A percentile compares a stretch with the other conserved stretches of the same genome.
Evolutionary conservation across 768 basidiomycete species (phyloP).

Genomic region (Naganishia vishniacii): DNA sequence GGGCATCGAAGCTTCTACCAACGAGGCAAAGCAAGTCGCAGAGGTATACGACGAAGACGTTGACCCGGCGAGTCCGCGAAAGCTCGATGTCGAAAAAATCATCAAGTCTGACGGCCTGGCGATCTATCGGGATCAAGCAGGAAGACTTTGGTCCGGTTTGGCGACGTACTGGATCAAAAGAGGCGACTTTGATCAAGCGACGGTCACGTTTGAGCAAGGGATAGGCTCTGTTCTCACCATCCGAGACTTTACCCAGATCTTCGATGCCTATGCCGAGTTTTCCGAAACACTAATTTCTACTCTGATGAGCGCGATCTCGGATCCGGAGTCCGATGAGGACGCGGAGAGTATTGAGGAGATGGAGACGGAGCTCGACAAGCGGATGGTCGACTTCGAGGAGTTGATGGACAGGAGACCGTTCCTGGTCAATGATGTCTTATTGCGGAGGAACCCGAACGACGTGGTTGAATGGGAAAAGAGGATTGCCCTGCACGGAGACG

Average conservation of each 20-base stretch:
- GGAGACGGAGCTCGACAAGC: conserved; percentile 76
- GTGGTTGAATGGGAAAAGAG: conserved; percentile 99
- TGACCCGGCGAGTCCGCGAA: conserved; percentile 64
- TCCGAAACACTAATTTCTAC: conserved; percentile 81
- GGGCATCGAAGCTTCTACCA: conserved; percentile 36
- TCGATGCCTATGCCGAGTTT: conserved; percentile 93
- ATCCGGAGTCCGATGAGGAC: conserved; percentile 70
- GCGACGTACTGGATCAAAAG: conserved; percentile 99
- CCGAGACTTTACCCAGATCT: conserved; percentile 95
- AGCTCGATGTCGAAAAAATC: conserved; percentile 79
- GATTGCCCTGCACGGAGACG: conserved; percentile 82
- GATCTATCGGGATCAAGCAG: conserved; percentile 93
- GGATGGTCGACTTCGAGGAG: conserved; percentile 89
- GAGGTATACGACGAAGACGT: conserved; percentile 68
- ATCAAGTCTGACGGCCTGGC: conserved; percentile 77
- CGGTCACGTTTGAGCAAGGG: conserved; percentile 79
- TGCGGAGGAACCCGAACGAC: conserved; percentile 90
- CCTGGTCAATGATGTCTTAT: conserved; percentile 87
- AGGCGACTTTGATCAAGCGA: conserved; percentile 84
- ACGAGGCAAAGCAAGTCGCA: conserved; percentile 17
- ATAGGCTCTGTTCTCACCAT: conserved; percentile 79
- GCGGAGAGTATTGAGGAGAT: conserved; percentile 61
- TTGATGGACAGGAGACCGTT: conserved; percentile 93
- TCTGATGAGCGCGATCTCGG: conserved; percentile 76
- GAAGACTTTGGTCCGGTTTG: conserved; percentile 88